Evolutionary conservation across 306 rosid genomes (phyloP), one percentile per base, ranked within the genome.

Genomic region (Vigna hirtella): DNA sequence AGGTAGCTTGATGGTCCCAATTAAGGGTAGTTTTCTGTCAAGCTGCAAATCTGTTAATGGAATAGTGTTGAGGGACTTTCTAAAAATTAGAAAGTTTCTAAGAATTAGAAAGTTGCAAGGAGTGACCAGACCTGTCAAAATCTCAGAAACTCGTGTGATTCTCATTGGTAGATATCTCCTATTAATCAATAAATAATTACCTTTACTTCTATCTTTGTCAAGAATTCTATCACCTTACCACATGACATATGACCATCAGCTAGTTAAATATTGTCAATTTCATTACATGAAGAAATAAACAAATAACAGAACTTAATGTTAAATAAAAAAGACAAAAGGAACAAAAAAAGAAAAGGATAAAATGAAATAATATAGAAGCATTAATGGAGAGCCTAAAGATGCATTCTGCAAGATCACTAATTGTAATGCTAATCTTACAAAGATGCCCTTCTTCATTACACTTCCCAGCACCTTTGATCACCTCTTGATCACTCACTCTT

Each of bases 351-450:
- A 10, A 4, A 30, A 22, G 22, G 30, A 14, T 1, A 62, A 62
- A 11, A 58, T 4, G 1, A 57, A 26, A 26, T 26, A 26, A 26
- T 48, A 20, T 20, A 77, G 72, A 64, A 15, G 69, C 69, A 69
- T 73, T 45, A 67, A 86, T 66, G 53, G 97, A 91, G 71, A 93
- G 92, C 92, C 91, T 84, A 82, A 93, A 93, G 63, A 91, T 83
- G 73, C 88, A 77, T 71, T 85, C 93, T 13, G 95, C 91, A 73
- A 93, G 81, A 79, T 86, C 83, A 77, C 85, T 70, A 56, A 84
- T 77, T 63, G 81, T 84, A 83, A 90, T 72, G 74, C 79, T 80
- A 78, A 93, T 87, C 58, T 70, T 62, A 79, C 79, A 76, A 71
- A 83, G 50, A 45, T 16, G 34, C 28, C 75, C 86, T 82, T 65